phyloP scores from a whole-genome alignment of 1,284 basidiomycete genomes.

The Mixia osmundae region DNA sequence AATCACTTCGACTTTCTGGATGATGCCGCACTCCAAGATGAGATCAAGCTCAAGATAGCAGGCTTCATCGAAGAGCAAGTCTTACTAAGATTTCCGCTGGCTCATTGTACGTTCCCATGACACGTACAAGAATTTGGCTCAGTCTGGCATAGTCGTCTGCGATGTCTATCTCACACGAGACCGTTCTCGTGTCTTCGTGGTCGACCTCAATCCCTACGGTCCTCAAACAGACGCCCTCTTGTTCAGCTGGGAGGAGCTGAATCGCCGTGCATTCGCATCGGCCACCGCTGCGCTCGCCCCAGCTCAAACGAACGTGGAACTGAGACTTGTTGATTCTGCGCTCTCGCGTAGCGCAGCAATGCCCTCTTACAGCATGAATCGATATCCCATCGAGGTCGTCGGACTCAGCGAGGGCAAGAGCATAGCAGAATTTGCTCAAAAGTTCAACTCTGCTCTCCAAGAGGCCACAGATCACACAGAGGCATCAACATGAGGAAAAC shows the following conservation, averaged over 20 bases:
- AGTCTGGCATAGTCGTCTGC: conserved; percentile 38
- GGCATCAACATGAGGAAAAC: too few relatives aligned
- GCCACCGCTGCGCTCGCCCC: too few relatives aligned
- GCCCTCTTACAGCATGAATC: conserved; percentile 62
- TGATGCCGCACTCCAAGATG: conserved; percentile 31
- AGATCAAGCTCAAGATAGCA: conserved; percentile 33
- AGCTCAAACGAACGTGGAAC: too few relatives aligned
- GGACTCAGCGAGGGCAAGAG: conserved; percentile 46
- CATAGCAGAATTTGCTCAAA: conserved; percentile 41
- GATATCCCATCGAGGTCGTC: conserved; percentile 73
- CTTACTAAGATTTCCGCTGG: conserved; percentile 32
- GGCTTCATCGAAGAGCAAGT: conserved; percentile 47
- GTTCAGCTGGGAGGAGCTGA: conserved; percentile 59
- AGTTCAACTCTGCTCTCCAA: too few relatives aligned
- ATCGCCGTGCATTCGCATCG: conserved; percentile 16
- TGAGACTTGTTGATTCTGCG: too few relatives aligned
- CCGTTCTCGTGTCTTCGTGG: conserved; percentile 42
- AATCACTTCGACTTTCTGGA: conserved; percentile 76
- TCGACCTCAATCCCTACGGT: conserved; percentile 80
- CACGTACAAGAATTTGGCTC: neutral
- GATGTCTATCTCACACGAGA: conserved; percentile 70
- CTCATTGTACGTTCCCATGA: conserved; percentile 37
- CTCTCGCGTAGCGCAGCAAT: too few relatives aligned
- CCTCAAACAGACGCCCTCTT: conserved; percentile 63
- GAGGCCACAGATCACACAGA: too few relatives aligned